A percentile compares a stretch with the other conserved stretches of the same genome.
Evolutionary conservation across 1,284 basidiomycete species (phyloP).

Genomic region (Blastosporella zonata): DNA sequence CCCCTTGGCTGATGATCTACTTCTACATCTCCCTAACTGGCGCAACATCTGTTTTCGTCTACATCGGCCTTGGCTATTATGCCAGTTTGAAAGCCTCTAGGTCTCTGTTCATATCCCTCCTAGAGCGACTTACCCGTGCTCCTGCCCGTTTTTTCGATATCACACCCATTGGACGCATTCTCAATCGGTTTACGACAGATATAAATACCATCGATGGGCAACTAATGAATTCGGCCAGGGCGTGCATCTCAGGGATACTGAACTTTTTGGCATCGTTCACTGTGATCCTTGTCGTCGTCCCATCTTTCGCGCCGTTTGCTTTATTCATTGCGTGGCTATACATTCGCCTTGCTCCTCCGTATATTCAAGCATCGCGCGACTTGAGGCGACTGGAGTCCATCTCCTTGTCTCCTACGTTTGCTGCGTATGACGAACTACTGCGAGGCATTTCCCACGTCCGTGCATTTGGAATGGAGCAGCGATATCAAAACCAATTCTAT

Average conservation of each 20-base stretch:
- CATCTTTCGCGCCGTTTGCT: conserved; percentile 68
- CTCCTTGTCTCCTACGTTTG: conserved; percentile 66
- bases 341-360: conserved; percentile 66
- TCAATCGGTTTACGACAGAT: conserved; percentile 81
- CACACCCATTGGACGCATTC: conserved; percentile 69
- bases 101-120: conserved; percentile 50
- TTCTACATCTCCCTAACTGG: conserved; percentile 57
- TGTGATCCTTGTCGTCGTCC: conserved; percentile 65
- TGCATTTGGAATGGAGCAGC: conserved; percentile 77
- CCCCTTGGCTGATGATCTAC: conserved; percentile 66
- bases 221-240: conserved; percentile 55
- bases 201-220: conserved; percentile 70
- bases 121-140: conserved; percentile 54
- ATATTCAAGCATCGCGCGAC: conserved; percentile 68
- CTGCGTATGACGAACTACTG: conserved; percentile 78
- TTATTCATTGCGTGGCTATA: conserved; percentile 71
- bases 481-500: conserved; percentile 75
- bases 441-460: conserved; percentile 76
- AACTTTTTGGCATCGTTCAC: conserved; percentile 64
- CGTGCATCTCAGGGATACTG: conserved; percentile 53
- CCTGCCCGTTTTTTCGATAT: conserved; percentile 68
- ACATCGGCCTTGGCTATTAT: conserved; percentile 64
- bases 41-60: conserved; percentile 50
- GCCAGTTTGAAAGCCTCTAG: conserved; percentile 65
- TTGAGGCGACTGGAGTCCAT: conserved; percentile 70